Percentiles rank a stretch among this genome's conserved stretches.
These are phyloP conservation scores for Mycena venus DNA, from an alignment of 768 basidiomycete genomes.

Conservation along the genomic window DNA sequence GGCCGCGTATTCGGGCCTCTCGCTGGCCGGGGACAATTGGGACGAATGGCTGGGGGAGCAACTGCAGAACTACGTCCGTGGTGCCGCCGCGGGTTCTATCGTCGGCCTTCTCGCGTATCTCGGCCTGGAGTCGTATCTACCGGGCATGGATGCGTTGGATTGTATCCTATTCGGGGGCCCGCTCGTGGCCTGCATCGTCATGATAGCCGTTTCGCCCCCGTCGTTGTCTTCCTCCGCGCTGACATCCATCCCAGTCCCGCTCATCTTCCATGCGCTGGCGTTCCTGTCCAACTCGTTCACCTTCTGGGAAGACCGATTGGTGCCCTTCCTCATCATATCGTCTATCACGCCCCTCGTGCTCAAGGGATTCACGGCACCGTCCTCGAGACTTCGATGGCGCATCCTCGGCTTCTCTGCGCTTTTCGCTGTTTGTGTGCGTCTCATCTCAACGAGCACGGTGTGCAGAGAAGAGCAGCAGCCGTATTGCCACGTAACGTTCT, in stretches of 20 bases:
- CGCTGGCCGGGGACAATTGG: constrained; percentile 52
- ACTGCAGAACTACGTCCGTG: constrained; percentile 48
- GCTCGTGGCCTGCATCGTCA: constrained; percentile 59
- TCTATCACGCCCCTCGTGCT: constrained; percentile 73
- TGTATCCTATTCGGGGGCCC: constrained; percentile 63
- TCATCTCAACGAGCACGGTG: constrained; percentile 87
- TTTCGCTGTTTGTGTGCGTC: constrained; percentile 75
- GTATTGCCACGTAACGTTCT: constrained; percentile 92
- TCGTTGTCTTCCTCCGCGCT: constrained; percentile 46
- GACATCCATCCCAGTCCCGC: constrained; percentile 57
- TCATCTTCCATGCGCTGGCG: constrained; percentile 77
- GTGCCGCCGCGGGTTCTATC: constrained; percentile 53
- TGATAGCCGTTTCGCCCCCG: constrained; percentile 59
- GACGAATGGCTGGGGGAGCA: constrained; percentile 56
- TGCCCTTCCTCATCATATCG: constrained; percentile 79
- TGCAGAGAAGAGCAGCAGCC: constrained; percentile 97
- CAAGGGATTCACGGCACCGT: constrained; percentile 77
- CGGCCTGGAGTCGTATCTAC: constrained; percentile 47
- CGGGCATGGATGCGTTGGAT: constrained; percentile 67
- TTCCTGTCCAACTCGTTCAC: constrained; percentile 97
- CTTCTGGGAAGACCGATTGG: constrained; percentile 95
- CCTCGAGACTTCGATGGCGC: constrained; percentile 75
- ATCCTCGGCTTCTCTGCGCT: constrained; percentile 80
- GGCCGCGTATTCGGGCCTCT: constrained; percentile 67
- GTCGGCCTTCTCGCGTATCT: constrained; percentile 51